These are phyloP conservation scores for Cystoderma amianthinum DNA, from an alignment of 768 basidiomycete species.

Conservation along the genomic window DNA sequence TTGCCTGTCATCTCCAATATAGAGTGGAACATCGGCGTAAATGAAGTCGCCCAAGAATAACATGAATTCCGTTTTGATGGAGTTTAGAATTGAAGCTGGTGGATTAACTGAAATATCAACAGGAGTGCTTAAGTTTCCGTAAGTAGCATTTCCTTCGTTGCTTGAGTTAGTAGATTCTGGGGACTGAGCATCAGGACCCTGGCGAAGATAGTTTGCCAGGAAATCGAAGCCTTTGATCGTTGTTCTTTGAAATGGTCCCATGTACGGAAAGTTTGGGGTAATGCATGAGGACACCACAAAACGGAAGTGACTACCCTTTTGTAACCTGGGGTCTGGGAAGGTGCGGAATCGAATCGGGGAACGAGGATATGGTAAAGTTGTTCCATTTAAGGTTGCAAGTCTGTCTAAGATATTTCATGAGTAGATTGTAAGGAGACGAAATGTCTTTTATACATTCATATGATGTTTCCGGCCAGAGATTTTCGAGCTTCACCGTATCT, in stretches of 20 bases:
- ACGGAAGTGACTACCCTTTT: conserved; percentile 49
- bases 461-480: conserved; percentile 61
- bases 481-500: conserved; percentile 39
- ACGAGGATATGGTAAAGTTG: conserved; percentile 41
- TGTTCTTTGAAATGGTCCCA: conserved; percentile 39
- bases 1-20: conserved; percentile 49
- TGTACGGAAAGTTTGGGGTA: conserved; percentile 69
- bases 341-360: conserved; percentile 59
- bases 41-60: conserved; percentile 72
- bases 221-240: conserved; percentile 61
- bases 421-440: neutral
- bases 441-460: conserved; percentile 60
- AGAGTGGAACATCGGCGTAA: conserved; percentile 65
- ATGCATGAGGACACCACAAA: conserved; percentile 67
- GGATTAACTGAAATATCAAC: too few species aligned
- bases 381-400: conserved; percentile 31
- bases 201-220: conserved; percentile 51
- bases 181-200: conserved; percentile 40
- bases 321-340: conserved; percentile 63
- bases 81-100: too few species aligned
- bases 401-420: conserved; percentile 38
- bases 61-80: conserved; percentile 56
- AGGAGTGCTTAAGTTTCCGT: too few species aligned
- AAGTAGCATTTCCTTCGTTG: neutral
- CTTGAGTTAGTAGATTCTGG: conserved; percentile 1